Evolutionary conservation across 495 filamentous ascomycete species (phyloP), one percentile per base, ranked within the genome.

Genomic region (Penicillium canariense): DNA sequence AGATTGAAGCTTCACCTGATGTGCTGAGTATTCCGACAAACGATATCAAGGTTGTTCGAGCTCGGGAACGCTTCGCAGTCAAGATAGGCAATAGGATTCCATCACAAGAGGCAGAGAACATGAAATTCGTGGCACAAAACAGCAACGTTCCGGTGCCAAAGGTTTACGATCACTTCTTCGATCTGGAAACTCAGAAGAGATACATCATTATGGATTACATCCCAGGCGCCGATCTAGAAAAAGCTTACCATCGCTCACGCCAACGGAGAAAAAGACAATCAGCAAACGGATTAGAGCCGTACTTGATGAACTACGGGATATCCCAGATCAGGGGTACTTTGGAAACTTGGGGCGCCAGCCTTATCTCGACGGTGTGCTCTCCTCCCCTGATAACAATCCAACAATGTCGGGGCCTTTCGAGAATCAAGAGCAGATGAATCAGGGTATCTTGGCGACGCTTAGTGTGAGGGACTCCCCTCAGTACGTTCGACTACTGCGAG

Each of bases 171-270:
- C 28, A 53, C 26, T 67, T 67, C 30, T 20, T 49, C 12, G 58
- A 67, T 27, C 48, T 44, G 1, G 52, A 61, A 5, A 63, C 58
- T 32, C 28, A 56, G 12, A 56, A 50, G 39, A 51, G 39, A 23
- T 67, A 52, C 47, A 59, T 63, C 26, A 53, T 63, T 47, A 63
- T 67, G 55, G 49, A 67, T 51, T 60, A 56, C 25, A 10, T 67
- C 32, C 52, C 31, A 26, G 55, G 63, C 17, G 36, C 34, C 10
- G 50, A 20, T 38, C 44, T 60, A 0, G 5, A n/a, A 20, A 40
- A 17, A 39, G 3, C 6, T 15, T 22, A 22, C 36, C 36, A 2
- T 40, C 36, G 36, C 15, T 40, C 36, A 22, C 36, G 36, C 2
- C 9, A 40, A 11, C 18, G 2, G 1, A n/a, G n/a, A 59, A 55